Evolutionary conservation across 768 basidiomycete genomes (phyloP).

Genomic region (Phylloporus sp.): DNA sequence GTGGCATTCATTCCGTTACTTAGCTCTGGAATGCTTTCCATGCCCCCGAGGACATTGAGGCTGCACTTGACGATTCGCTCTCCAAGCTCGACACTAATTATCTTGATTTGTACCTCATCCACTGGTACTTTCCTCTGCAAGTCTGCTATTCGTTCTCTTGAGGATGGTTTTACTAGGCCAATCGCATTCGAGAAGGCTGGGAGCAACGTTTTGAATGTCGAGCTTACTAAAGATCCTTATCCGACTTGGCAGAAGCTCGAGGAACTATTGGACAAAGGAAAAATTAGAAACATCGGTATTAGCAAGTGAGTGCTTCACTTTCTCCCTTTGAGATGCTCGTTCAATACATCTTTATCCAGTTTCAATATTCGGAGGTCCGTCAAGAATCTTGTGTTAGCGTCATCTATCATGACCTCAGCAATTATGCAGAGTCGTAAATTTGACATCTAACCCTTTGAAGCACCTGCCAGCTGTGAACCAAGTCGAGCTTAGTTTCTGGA

Average conservation of each 20-base stretch:
- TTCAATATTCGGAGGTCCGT: constrained; percentile 56
- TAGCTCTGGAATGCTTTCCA: constrained; percentile 80
- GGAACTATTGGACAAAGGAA: constrained; percentile 71
- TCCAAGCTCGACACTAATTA: constrained; percentile 60
- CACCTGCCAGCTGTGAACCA: constrained; percentile 70
- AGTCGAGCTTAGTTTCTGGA: constrained; percentile 74
- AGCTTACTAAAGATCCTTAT: constrained; percentile 65
- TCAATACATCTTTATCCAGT: constrained; percentile 24
- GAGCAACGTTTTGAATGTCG: constrained; percentile 43
- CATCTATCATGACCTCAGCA: not conserved
- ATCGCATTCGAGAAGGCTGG: constrained; percentile 60
- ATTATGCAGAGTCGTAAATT: constrained; percentile 47
- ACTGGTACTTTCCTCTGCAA: constrained; percentile 48
- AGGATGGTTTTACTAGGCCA: constrained; percentile 41
- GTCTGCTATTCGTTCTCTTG: not conserved
- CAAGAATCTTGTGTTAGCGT: not conserved
- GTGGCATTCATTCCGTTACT: not conserved
- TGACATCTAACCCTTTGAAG: constrained; percentile 58
- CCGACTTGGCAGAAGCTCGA: constrained; percentile 82
- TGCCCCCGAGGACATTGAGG: constrained; percentile 66
- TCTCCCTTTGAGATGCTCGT: not conserved
- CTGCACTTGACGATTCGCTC: constrained; percentile 63
- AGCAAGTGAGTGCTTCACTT: constrained; percentile 56
- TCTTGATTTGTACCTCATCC: constrained; percentile 78
- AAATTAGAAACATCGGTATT: constrained; percentile 75